A percentile compares a stretch with the other conserved stretches of the same genome.
Evolutionary conservation across 192 early-diverging fungal genomes (phyloP).

Genomic region (Jimgerdemannia lactiflua): DNA sequence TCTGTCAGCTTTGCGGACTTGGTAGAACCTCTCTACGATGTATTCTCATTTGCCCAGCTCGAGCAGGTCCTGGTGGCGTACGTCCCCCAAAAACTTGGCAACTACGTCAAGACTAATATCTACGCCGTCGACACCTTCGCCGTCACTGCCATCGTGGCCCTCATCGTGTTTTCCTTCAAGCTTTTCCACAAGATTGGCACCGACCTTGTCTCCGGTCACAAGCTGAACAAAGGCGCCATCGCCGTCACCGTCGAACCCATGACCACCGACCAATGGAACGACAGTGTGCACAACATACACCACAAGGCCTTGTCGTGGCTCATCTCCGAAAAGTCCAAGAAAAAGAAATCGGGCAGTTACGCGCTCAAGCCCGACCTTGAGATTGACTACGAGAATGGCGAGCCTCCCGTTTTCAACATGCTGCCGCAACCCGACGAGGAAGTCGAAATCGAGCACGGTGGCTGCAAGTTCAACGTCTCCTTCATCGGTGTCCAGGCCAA

Average conservation of each 20-base stretch:
- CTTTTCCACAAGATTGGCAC: constrained; percentile 7
- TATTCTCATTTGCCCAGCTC: constrained; percentile 24
- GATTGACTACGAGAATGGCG: constrained; percentile 11
- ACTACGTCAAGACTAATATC: constrained; percentile 18
- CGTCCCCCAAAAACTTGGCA: constrained; percentile 17
- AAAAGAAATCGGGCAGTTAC: constrained; percentile 13
- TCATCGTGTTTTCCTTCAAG: constrained; percentile 18
- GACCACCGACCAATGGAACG: constrained; percentile 21
- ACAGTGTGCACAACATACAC: constrained; percentile 23
- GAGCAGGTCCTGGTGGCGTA: constrained; percentile 26
- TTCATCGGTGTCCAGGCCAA: not conserved
- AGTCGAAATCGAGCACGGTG: constrained; percentile 14
- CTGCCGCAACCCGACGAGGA: constrained; percentile 19
- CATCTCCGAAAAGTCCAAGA: constrained; percentile 20
- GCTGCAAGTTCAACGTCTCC: not conserved
- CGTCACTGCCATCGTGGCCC: constrained; percentile 19
- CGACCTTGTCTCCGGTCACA: not conserved
- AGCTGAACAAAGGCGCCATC: constrained; percentile 5
- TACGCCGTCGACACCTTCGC: constrained; percentile 28
- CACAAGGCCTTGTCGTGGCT: constrained; percentile 23
- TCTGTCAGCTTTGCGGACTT: not conserved
- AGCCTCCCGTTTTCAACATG: constrained; percentile 28
- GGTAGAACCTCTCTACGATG: constrained; percentile 9
- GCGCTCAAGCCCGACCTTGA: constrained; percentile 15
- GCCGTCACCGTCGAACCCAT: constrained; percentile 19